Conservation (phyloP, 441 rosid genomes). For the Breynia disticha region DNA sequence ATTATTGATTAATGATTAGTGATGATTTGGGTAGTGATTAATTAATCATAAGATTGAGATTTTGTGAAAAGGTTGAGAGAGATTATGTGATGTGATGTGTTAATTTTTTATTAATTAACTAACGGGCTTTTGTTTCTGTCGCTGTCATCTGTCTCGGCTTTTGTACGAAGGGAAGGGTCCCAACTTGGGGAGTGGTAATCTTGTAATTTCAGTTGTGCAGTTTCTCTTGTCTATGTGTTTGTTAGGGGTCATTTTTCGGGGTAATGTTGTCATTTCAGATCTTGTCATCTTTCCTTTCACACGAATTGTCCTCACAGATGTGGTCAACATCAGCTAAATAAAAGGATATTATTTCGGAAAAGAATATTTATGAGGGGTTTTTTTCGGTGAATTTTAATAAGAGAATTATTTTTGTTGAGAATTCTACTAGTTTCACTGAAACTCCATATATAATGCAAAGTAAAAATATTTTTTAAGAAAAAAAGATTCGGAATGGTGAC, state of each 20-base stretch:
- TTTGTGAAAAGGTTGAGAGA: constrained; percentile 8
- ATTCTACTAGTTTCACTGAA: too few species aligned
- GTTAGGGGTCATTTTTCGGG: constrained; percentile 23
- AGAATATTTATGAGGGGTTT: too few species aligned
- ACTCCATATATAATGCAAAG: too few species aligned
- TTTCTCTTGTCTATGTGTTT: constrained; percentile 9
- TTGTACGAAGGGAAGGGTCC: constrained; percentile 18
- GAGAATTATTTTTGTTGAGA: too few species aligned
- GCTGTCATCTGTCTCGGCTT: constrained; percentile 25
- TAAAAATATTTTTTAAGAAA: too few species aligned
- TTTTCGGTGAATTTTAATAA: too few species aligned
- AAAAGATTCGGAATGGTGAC: too few species aligned
- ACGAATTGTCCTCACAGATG: background rate
- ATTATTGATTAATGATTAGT: background rate
- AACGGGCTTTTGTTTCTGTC: constrained; percentile 23
- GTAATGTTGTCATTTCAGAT: constrained; percentile 20
- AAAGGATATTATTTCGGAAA: background rate
- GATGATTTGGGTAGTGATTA: constrained; percentile 12
- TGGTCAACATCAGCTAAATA: too few species aligned
- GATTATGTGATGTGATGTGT: constrained; percentile 13
- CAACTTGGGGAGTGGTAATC: constrained; percentile 16
- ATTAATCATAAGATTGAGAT: constrained; percentile 20
- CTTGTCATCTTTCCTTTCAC: background rate
- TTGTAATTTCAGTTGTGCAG: constrained; percentile 17
- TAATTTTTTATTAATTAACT: constrained; percentile 10